Evolutionary conservation across 148 eudicot genomes (phyloP), one percentile per base, ranked within the genome.

Genomic region (Amaranthus cruentus): DNA sequence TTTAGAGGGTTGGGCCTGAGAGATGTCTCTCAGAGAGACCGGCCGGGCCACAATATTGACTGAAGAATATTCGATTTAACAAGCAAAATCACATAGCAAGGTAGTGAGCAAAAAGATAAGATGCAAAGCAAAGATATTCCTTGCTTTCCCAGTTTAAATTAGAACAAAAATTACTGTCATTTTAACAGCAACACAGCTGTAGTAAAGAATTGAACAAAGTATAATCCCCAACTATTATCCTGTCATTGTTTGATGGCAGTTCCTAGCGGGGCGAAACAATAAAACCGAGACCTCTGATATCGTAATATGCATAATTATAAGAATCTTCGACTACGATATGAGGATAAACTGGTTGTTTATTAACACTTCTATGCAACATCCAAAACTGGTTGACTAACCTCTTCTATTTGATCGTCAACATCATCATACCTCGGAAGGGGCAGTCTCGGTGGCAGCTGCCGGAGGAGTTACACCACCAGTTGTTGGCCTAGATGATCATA

Each of bases 381-480:
- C 72, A 79, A 79, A 69, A 74, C 38, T 69, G 66, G 28, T 63
- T 58, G 77, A 46, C 49, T 46, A 55, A 73, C 76, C 61, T 66
- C 15, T 50, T 58, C 44, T 57, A 13, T 9, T 65, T 72, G 72
- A 7, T 76, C 76, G 66, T 67, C 83, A 75, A 47, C 73, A 66
- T 67, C 83, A 71, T 80, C 83, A 80, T 75, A 48, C 85, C 77
- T 85, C 80, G 46, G 83, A 83, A 70, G 78, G 81, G 51, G 83
- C 58, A 61, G 77, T 76, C 10, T 67, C 70, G 1, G 70, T 7
- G 54, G 42, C 46, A 78, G 78, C 82, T 56, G 86, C 72, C 15
- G 79, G 82, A 56, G 91, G 91, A 75, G 92, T 72, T 71, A 78
- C 92, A 77, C 96, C 98, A 69, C 96, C 98, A 62, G 98, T 90